These are phyloP conservation scores for Xylariaceae sp. DNA, from an alignment of 2,329 filamentous ascomycete species.

Conservation along the genomic window DNA sequence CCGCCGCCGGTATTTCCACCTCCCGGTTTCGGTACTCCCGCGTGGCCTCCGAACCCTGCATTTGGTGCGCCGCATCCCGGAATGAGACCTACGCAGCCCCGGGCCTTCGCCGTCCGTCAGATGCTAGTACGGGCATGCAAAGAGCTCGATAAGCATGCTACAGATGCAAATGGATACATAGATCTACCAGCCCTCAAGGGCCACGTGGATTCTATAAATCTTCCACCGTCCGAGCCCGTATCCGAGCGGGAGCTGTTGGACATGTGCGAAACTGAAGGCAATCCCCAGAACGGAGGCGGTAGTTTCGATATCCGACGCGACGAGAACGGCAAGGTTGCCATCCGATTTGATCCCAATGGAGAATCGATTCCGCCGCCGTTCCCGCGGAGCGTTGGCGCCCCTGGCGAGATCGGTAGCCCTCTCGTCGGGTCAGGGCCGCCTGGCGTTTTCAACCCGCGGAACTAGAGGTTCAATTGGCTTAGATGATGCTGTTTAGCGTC, in stretches of 20 bases:
- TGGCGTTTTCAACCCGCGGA: slow-evolving; percentile 9
- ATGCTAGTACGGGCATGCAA: slow-evolving; percentile 81
- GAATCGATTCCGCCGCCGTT: slow-evolving; percentile 45
- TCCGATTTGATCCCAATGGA: slow-evolving; percentile 60
- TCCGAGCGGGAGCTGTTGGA: slow-evolving; percentile 72
- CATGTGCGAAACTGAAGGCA: slow-evolving; percentile 91
- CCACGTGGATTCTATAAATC: slow-evolving; percentile 61
- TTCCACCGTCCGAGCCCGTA: slow-evolving; percentile 50
- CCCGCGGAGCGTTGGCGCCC: slow-evolving; percentile 55
- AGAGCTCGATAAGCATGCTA: slow-evolving; percentile 49
- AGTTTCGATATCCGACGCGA: slow-evolving; percentile 72
- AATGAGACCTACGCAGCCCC: slow-evolving; percentile 57
- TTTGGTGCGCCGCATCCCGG: slow-evolving; percentile 38
- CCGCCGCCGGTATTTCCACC: slow-evolving; percentile 44
- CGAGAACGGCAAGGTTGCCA: slow-evolving; percentile 42
- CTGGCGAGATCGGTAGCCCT: slow-evolving; percentile 73
- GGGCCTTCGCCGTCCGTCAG: slow-evolving; percentile 70
- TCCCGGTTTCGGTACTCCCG: slow-evolving; percentile 49
- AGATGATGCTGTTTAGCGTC: too few species aligned
- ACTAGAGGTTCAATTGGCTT: not conserved
- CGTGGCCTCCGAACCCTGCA: slow-evolving; percentile 38
- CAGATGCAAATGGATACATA: slow-evolving; percentile 66
- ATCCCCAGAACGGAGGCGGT: slow-evolving; percentile 84
- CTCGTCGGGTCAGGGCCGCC: slow-evolving; percentile 31
- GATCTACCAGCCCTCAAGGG: slow-evolving; percentile 69